A percentile compares a stretch with the other conserved stretches of the same genome.
Conservation (phyloP, 257 asterid genomes). For the Solanum habrochaites region DNA sequence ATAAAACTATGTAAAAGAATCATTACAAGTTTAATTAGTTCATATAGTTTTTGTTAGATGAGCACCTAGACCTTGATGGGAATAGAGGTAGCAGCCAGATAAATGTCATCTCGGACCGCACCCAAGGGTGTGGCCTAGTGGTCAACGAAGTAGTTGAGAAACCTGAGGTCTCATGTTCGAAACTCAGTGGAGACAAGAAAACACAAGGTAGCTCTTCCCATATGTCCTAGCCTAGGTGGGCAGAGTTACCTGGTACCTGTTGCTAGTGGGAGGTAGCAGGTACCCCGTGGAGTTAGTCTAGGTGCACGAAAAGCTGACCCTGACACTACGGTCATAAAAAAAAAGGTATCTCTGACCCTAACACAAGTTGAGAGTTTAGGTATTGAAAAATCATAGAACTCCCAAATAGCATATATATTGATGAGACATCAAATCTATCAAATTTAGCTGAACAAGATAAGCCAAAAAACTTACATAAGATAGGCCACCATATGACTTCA, state of each 20-base stretch:
- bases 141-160: neutral
- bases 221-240: neutral
- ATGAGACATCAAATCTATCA: neutral
- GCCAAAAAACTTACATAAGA: slow-evolving; percentile 57
- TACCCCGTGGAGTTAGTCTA: neutral
- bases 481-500: slow-evolving; percentile 86
- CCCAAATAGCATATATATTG: neutral
- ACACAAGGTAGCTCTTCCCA: neutral
- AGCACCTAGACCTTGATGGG: neutral
- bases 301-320: neutral
- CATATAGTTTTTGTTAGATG: neutral
- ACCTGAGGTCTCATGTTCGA: neutral
- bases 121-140: neutral
- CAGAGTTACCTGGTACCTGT: neutral
- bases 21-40: neutral
- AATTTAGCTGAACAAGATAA: neutral
- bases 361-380: neutral
- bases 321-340: neutral
- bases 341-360: neutral
- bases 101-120: neutral
- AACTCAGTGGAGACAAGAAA: neutral
- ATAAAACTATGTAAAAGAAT: neutral
- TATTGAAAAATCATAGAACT: neutral
- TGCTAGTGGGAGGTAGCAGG: neutral
- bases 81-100: neutral